Conservation (phyloP, 768 basidiomycete genomes). For the Punctularia strigosozonata region DNA sequence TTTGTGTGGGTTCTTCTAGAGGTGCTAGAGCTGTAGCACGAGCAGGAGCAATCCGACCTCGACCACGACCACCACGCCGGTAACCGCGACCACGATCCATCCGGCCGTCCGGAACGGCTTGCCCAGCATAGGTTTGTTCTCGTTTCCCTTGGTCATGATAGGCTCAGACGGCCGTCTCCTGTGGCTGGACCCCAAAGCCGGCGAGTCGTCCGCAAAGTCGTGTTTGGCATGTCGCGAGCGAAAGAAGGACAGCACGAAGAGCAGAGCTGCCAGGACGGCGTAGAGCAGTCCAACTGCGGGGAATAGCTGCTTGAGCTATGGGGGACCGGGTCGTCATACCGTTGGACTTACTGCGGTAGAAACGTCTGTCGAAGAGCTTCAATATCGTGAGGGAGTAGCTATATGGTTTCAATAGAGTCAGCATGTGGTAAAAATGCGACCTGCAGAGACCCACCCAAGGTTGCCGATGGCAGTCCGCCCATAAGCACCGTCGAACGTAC, state of each 20-base stretch:
- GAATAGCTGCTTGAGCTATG: no score
- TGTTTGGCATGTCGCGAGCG: constrained; percentile 58
- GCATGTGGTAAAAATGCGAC: no score
- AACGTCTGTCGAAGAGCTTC: constrained; percentile 66
- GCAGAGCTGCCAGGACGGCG: constrained; percentile 44
- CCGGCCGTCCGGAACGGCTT: constrained; percentile 75
- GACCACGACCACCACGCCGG: constrained; percentile 45
- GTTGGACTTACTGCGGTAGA: constrained; percentile 58
- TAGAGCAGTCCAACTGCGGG: constrained; percentile 51
- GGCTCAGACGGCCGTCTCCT: constrained; percentile 31
- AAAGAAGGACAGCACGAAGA: constrained; percentile 46
- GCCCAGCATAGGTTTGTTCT: constrained; percentile 53
- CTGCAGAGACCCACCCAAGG: no score
- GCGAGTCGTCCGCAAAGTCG: constrained; percentile 55
- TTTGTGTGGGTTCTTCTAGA: no score
- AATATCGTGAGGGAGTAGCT: constrained; percentile 62
- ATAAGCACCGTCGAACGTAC: constrained; percentile 81
- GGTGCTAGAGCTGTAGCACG: constrained; percentile 34
- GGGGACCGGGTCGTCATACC: no score
- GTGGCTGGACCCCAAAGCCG: constrained; percentile 6
- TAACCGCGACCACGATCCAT: constrained; percentile 54
- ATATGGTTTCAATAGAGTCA: no score
- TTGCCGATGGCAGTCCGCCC: constrained; percentile 62
- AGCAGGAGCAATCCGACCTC: constrained; percentile 59
- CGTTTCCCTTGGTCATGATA: constrained; percentile 57